Conservation (phyloP, 1,139 yeast species). For the Debaryomyces coudertii region DNA sequence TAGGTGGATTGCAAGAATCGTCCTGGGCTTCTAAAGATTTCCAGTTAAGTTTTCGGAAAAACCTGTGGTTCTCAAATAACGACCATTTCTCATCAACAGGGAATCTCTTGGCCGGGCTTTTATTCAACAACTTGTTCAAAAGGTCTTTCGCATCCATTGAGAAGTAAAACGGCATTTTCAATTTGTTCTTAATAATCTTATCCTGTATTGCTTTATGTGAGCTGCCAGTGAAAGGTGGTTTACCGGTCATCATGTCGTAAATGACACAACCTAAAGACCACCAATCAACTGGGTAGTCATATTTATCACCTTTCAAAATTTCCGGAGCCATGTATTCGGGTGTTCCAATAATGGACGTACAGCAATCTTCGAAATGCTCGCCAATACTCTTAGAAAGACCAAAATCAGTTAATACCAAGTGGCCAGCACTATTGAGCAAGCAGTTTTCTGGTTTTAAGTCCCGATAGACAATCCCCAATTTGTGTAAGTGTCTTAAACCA, state of each 20-base stretch:
- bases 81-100: slow-evolving; percentile 59
- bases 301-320: slow-evolving; percentile 34
- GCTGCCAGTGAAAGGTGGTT: slow-evolving; percentile 91
- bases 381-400: slow-evolving; percentile 79
- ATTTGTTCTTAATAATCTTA: slow-evolving; percentile 71
- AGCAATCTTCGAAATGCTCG: slow-evolving; percentile 34
- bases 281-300: slow-evolving; percentile 40
- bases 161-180: slow-evolving; percentile 74
- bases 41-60: slow-evolving; percentile 38
- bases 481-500: slow-evolving; percentile 34
- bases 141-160: slow-evolving; percentile 83
- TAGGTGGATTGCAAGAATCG: slow-evolving; percentile 28
- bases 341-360: slow-evolving; percentile 82
- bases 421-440: slow-evolving; percentile 72
- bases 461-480: slow-evolving; percentile 51
- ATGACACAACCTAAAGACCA: slow-evolving; percentile 49
- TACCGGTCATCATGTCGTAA: slow-evolving; percentile 88
- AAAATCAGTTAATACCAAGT: slow-evolving; percentile 83
- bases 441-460: slow-evolving; percentile 94
- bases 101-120: slow-evolving; percentile 72
- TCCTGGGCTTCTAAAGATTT: slow-evolving; percentile 26
- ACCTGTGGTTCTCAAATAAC: slow-evolving; percentile 29
- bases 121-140: slow-evolving; percentile 66
- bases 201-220: slow-evolving; percentile 78
- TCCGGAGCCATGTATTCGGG: slow-evolving; percentile 56